A percentile compares a stretch with the other conserved stretches of the same genome.
phyloP scores from a whole-genome alignment of 768 basidiomycete species.

The Phallus indusiatus region DNA sequence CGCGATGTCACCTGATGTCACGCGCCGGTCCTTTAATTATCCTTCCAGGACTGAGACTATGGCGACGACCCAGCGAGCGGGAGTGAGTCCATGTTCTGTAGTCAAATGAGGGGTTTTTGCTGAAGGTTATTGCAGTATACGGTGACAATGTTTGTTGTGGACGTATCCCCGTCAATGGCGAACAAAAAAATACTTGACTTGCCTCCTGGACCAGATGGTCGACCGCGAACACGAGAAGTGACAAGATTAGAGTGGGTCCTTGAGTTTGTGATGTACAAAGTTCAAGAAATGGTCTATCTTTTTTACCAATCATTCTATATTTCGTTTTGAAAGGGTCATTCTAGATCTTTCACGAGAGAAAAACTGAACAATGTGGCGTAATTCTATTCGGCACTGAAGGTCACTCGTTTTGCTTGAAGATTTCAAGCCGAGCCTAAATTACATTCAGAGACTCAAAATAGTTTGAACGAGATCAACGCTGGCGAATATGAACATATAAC shows the following conservation, averaged over 20 bases:
- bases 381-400: conserved; percentile 81
- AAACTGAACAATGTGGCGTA: conserved; percentile 92
- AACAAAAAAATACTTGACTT: conserved; percentile 47
- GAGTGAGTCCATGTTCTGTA: conserved; percentile 37
- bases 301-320: not conserved
- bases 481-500: conserved; percentile 68
- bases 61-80: conserved; percentile 65
- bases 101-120: conserved; percentile 12
- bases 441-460: conserved; percentile 51
- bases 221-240: conserved; percentile 44
- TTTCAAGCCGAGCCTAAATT: not conserved
- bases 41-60: not conserved
- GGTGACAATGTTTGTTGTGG: conserved; percentile 83
- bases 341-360: conserved; percentile 84
- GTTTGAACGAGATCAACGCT: conserved; percentile 45
- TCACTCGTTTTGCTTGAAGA: conserved; percentile 18
- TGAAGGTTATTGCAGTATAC: conserved; percentile 45
- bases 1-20: too few species aligned
- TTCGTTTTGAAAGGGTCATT: not conserved
- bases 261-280: conserved; percentile 82
- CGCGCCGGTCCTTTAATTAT: too few species aligned
- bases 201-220: conserved; percentile 41
- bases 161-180: conserved; percentile 83
- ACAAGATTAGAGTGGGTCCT: conserved; percentile 75
- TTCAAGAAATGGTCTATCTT: conserved; percentile 76